A percentile compares a stretch with the other conserved stretches of the same genome.
Conservation (phyloP, 495 filamentous ascomycete species). For the Aspergillus mulundensis region DNA sequence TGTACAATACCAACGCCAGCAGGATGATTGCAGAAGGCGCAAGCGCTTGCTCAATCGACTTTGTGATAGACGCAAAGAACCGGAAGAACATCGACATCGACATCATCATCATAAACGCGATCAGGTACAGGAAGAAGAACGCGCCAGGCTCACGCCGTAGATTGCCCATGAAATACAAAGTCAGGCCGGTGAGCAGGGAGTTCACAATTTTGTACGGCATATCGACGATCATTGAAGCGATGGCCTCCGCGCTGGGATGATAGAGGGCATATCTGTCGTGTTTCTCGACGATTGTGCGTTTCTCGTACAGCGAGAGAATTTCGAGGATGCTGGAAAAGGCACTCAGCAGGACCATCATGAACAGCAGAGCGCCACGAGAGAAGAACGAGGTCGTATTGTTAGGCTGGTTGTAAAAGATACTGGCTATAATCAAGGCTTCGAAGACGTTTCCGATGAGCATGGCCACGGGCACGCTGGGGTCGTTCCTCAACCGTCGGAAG, state of each 20-base stretch:
- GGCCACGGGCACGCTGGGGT: conserved; percentile 71
- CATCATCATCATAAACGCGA: conserved; percentile 51
- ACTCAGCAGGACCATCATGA: conserved; percentile 61
- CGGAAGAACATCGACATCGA: conserved; percentile 59
- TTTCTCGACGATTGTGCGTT: conserved; percentile 66
- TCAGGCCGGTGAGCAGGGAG: conserved; percentile 51
- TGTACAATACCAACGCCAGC: conserved; percentile 37
- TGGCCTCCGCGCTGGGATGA: conserved; percentile 59
- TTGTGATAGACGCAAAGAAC: conserved; percentile 45
- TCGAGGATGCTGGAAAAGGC: conserved; percentile 23
- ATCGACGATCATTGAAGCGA: conserved; percentile 59
- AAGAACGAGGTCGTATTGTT: conserved; percentile 68
- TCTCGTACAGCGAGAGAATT: conserved; percentile 57
- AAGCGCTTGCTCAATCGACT: conserved; percentile 49
- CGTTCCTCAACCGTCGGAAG: conserved; percentile 61
- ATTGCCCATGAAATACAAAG: conserved; percentile 61
- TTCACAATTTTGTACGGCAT: conserved; percentile 54
- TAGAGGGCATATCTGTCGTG: conserved; percentile 67
- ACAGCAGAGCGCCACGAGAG: conserved; percentile 76
- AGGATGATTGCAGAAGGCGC: conserved; percentile 48
- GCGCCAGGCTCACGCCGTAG: conserved; percentile 42
- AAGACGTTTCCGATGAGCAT: conserved; percentile 71
- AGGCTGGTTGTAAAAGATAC: conserved; percentile 82
- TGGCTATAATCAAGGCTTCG: conserved; percentile 81
- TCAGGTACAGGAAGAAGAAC: conserved; percentile 61